phyloP scores from a whole-genome alignment of 2,329 filamentous ascomycete species.

The Aspergillus novoparasiticus region DNA sequence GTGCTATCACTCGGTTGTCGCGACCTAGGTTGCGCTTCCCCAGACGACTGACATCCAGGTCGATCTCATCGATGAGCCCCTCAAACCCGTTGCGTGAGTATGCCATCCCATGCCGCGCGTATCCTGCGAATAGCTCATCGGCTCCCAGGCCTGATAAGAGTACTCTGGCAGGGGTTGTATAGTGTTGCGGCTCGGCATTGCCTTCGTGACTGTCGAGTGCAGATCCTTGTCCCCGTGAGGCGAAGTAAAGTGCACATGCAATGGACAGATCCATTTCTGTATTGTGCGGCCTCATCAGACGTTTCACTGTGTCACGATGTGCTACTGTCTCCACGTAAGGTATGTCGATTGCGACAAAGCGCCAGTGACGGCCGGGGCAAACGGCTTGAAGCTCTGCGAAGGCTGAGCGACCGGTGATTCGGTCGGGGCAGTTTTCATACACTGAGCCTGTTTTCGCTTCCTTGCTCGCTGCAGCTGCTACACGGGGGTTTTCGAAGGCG shows the following conservation, averaged over 20 bases:
- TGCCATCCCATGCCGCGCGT: conserved; percentile 78
- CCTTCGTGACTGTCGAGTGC: conserved; percentile 37
- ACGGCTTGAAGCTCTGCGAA: conserved; percentile 70
- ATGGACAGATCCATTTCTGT: conserved; percentile 99
- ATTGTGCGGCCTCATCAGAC: conserved; percentile 87
- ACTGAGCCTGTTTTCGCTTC: conserved; percentile 27
- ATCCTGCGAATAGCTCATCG: conserved; percentile 94
- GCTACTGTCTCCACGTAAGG: conserved; percentile 73
- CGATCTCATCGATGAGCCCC: conserved; percentile 77
- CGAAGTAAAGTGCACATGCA: conserved; percentile 90
- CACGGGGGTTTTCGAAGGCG: conserved; percentile 90
- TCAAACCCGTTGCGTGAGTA: conserved; percentile 69
- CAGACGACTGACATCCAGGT: conserved; percentile 80
- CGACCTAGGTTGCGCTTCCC: conserved; percentile 93
- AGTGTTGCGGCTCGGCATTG: conserved; percentile 38
- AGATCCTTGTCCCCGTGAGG: conserved; percentile 70
- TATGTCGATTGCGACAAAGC: conserved; percentile 79
- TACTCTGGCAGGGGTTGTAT: conserved; percentile 74
- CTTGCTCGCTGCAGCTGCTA: conserved; percentile 55
- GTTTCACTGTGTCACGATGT: conserved; percentile 70
- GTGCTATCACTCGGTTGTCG: conserved; percentile 85
- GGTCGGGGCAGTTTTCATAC: conserved; percentile 88
- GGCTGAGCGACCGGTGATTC: conserved; percentile 80
- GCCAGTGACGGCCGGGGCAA: conserved; percentile 74
- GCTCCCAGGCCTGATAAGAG: conserved; percentile 91